A percentile compares a stretch with the other conserved stretches of the same genome.
Conservation (phyloP, 768 basidiomycete genomes). For the Leccinellum albellum region DNA sequence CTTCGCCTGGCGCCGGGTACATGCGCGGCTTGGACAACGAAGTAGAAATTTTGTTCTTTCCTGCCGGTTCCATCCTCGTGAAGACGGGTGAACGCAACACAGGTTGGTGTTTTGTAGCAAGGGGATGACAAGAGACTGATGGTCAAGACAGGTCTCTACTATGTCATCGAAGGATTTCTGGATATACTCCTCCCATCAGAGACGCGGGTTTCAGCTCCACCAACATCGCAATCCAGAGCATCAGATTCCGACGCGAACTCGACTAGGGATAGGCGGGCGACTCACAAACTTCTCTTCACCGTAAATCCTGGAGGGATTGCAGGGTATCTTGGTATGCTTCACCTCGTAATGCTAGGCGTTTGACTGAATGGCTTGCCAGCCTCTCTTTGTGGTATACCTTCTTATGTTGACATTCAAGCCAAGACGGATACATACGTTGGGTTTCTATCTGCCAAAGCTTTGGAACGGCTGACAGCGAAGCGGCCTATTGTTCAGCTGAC, state of each 20-base stretch:
- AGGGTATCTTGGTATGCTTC: conserved; percentile 78
- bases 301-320: conserved; percentile 98
- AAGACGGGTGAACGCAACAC: conserved; percentile 88
- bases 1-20: conserved; percentile 48
- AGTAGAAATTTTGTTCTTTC: conserved; percentile 92
- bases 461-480: conserved; percentile 89
- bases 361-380: conserved; percentile 41
- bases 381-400: conserved; percentile 85
- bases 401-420: conserved; percentile 94
- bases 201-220: conserved; percentile 1
- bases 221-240: conserved; percentile 16
- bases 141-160: conserved; percentile 64
- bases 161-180: conserved; percentile 93
- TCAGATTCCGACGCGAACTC: conserved; percentile 33
- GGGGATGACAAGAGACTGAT: neutral
- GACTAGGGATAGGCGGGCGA: conserved; percentile 31
- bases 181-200: conserved; percentile 75
- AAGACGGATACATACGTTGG: conserved; percentile 99
- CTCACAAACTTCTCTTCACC: conserved; percentile 79
- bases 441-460: conserved; percentile 81
- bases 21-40: conserved; percentile 91
- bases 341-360: neutral
- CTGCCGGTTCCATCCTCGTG: conserved; percentile 80
- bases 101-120: conserved; percentile 41
- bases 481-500: conserved; percentile 94